Percentiles rank a stretch among this genome's conserved stretches.
Evolutionary conservation across 371 early-diverging fungal genomes (phyloP).

Genomic region (Rhizopus microsporus): DNA sequence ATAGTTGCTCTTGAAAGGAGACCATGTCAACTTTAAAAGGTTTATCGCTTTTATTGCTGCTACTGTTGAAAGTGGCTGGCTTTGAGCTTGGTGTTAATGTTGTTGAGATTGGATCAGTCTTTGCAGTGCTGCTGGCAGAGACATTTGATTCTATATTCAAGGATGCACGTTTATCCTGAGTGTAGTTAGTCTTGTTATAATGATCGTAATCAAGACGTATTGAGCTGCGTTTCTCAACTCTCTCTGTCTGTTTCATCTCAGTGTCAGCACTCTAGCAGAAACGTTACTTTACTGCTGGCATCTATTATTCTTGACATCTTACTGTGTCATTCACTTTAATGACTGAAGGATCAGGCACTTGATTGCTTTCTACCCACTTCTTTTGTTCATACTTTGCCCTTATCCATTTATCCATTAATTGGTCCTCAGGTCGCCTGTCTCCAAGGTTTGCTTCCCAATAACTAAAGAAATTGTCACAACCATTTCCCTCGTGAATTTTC

Average conservation of each 20-base stretch:
- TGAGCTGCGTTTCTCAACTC: too few relatives aligned
- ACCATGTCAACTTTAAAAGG: constrained; percentile 13
- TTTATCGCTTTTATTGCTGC: neutral
- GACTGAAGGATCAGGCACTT: constrained; percentile 60
- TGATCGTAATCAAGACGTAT: too few relatives aligned
- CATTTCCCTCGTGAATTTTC: too few relatives aligned
- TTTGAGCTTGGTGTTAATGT: neutral
- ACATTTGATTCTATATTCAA: too few relatives aligned
- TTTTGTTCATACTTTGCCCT: constrained; percentile 76
- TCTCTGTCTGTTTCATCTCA: neutral
- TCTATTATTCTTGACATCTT: constrained; percentile 16
- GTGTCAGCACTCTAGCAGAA: too few relatives aligned
- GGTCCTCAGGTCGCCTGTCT: constrained; percentile 29
- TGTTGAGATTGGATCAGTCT: neutral
- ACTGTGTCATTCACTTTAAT: constrained; percentile 21
- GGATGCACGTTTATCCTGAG: too few relatives aligned
- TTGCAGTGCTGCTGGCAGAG: neutral
- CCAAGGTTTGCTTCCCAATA: constrained; percentile 57
- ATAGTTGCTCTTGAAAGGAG: constrained; percentile 31
- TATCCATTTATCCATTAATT: constrained; percentile 70
- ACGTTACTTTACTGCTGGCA: constrained; percentile 15
- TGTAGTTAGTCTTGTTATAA: too few relatives aligned
- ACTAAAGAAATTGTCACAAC: constrained; percentile 7
- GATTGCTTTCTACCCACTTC: constrained; percentile 56
- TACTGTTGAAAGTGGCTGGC: neutral